Conservation (phyloP, 23 red algal genomes). For the Gracilariopsis chorda region DNA sequence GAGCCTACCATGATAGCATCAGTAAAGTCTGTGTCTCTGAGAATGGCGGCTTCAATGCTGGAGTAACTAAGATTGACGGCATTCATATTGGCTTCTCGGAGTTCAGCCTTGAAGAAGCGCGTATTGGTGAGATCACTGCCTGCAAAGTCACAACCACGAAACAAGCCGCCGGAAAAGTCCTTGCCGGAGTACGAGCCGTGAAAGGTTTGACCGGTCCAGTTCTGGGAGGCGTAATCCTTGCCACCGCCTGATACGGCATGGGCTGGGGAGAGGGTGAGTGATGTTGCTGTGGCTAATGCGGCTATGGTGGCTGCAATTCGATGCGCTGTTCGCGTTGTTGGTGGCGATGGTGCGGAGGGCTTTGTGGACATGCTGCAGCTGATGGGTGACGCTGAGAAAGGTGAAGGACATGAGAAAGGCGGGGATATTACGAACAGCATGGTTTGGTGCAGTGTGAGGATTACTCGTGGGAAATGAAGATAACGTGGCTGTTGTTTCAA, state of each 20-base stretch:
- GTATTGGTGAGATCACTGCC: conserved; percentile 64
- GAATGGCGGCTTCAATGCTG: conserved; percentile 68
- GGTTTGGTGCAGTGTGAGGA: too few species aligned
- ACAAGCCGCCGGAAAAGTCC: conserved; percentile 76
- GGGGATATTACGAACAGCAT: too few species aligned
- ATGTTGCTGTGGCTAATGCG: not conserved
- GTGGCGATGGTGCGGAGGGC: too few species aligned
- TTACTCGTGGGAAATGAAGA: too few species aligned
- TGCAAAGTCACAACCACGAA: conserved; percentile 56
- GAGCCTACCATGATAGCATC: conserved; percentile 64
- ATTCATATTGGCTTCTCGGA: conserved; percentile 69
- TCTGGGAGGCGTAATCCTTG: conserved; percentile 75
- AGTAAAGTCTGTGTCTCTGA: conserved; percentile 51
- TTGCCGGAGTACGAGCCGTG: conserved; percentile 50
- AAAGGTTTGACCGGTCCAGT: conserved; percentile 56
- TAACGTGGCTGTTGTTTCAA: too few species aligned
- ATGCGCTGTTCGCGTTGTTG: not conserved
- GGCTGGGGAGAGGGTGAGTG: not conserved
- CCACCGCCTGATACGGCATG: conserved; percentile 82
- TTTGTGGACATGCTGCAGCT: too few species aligned
- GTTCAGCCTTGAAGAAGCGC: conserved; percentile 89
- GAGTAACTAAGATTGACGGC: conserved; percentile 68
- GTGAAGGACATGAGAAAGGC: too few species aligned
- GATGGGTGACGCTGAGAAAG: too few species aligned
- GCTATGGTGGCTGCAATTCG: not conserved